Base-by-base conservation (phyloP, 2,329 filamentous ascomycete genomes). In the Nemania sp. region DNA sequence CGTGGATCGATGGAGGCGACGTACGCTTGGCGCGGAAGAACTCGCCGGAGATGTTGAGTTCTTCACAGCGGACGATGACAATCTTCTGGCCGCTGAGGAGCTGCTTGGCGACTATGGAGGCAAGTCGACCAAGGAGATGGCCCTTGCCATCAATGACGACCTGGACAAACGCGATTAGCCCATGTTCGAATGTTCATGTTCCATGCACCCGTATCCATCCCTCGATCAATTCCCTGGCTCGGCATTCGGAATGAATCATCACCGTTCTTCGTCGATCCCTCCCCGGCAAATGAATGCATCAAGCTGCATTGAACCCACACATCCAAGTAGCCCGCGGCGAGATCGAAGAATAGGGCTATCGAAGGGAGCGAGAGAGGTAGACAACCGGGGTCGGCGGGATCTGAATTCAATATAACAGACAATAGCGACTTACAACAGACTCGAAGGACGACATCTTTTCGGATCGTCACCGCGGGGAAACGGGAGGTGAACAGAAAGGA, bases 1-100 rank as follows among this genome's bases (percentile, higher is more conserved):
- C n/a, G 32, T 18, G 55, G 35, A 63, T 57, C 59, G 54, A 38
- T 47, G 71, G 73, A 72, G 75, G 73, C 74, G 81, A 97, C 95
- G 86, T 97, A 99, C 96, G 92, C 92, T 99, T 99, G 79, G 95
- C 91, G 85, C 96, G 94, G 93, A 99, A 99, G 93, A 99, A 99
- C 89, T 98, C 96, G 88, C 96, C 96, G 78, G 96, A 99, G 90
- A 99, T 99, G 92, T 99, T 99, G 85, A 99, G 91, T 80, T 93
- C 94, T 88, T 99, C 96, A 87, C 93, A 97, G 89, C 96, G 93
- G 84, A 99, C 96, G 79, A 99, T 88, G 81, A 98, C 95, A 83
- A 99, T 97, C 92, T 98, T 98, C 89, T 98, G 95, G 84, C 95
- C 95, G 86, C 91, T 97, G 80, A 98, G 93, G 82, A 98, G 91